Percentiles rank a stretch among this genome's conserved stretches.
Evolutionary conservation across 2,329 filamentous ascomycete species (phyloP).

Genomic region (Ophiostoma novo-ulmi): DNA sequence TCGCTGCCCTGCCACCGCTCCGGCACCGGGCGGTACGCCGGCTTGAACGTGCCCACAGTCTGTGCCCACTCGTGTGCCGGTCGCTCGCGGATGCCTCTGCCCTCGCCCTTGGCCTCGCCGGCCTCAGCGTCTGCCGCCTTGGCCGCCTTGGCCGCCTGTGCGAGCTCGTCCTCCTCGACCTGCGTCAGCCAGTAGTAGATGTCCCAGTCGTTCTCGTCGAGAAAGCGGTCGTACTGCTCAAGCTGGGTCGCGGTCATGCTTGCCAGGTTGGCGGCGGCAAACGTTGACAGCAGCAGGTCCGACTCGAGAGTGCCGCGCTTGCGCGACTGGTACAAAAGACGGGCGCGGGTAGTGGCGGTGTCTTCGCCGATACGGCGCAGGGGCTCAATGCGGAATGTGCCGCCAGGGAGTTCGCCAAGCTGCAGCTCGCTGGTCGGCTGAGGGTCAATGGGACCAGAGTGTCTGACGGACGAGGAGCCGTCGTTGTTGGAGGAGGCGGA

Average conservation of each 20-base stretch:
- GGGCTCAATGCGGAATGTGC: constrained; percentile 84
- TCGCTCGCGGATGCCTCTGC: constrained; percentile 31
- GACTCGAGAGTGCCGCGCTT: constrained; percentile 95
- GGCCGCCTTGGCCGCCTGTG: constrained; percentile 25
- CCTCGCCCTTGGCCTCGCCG: neutral
- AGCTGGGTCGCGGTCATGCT: constrained; percentile 70
- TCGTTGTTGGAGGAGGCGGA: constrained; percentile 11
- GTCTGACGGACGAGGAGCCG: constrained; percentile 2
- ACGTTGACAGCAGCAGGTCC: constrained; percentile 92
- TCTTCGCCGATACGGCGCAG: constrained; percentile 79
- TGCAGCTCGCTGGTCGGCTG: constrained; percentile 54
- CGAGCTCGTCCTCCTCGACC: constrained; percentile 40
- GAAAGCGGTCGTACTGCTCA: constrained; percentile 79
- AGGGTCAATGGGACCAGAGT: constrained; percentile 29
- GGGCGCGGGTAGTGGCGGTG: constrained; percentile 76
- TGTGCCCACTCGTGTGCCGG: constrained; percentile 85
- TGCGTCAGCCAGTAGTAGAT: constrained; percentile 99
- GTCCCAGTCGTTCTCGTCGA: constrained; percentile 99
- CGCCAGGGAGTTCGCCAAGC: constrained; percentile 83
- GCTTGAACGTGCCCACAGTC: constrained; percentile 89
- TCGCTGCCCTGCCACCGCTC: constrained; percentile 77
- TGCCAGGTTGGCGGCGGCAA: constrained; percentile 73
- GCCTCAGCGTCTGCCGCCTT: constrained; percentile 25
- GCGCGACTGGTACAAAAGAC: constrained; percentile 84
- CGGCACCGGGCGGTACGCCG: constrained; percentile 87